phyloP scores from a whole-genome alignment of 192 early-diverging fungal genomes.

The Linnemannia schmuckeri region DNA sequence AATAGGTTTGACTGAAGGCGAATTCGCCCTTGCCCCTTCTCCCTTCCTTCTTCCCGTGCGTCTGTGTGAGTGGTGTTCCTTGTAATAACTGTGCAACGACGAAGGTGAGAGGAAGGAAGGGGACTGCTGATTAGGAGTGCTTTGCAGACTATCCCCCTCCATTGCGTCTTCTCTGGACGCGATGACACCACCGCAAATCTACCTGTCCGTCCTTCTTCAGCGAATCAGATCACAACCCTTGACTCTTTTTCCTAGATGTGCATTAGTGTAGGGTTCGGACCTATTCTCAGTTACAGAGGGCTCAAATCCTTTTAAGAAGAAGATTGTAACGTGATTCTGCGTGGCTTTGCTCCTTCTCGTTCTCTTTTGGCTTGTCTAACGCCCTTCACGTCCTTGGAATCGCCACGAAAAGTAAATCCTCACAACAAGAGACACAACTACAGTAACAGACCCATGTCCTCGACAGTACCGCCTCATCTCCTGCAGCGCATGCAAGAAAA shows the following conservation, averaged over 20 bases:
- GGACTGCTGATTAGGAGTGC: neutral
- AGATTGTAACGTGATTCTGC: neutral
- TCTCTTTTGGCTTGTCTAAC: neutral
- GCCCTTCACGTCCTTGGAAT: neutral
- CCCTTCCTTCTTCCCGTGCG: neutral
- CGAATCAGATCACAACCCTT: constrained; percentile 24
- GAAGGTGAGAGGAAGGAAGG: neutral
- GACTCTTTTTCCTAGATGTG: neutral
- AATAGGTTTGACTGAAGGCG: neutral
- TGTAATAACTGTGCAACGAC: neutral
- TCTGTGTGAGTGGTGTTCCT: neutral
- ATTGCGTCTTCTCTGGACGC: constrained; percentile 36
- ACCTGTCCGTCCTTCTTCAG: neutral
- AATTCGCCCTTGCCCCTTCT: neutral
- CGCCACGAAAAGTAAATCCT: neutral
- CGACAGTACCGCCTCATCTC: constrained; percentile 19
- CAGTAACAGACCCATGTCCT: neutral
- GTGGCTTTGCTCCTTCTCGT: neutral
- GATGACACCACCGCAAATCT: constrained; percentile 31
- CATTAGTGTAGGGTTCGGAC: neutral
- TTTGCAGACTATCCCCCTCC: constrained; percentile 8
- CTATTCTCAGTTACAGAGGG: neutral
- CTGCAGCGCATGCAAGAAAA: constrained; percentile 40
- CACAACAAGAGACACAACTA: neutral
- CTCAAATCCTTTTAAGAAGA: neutral